Conservation (phyloP, 768 basidiomycete genomes). For the Panaeolus papilionaceus region DNA sequence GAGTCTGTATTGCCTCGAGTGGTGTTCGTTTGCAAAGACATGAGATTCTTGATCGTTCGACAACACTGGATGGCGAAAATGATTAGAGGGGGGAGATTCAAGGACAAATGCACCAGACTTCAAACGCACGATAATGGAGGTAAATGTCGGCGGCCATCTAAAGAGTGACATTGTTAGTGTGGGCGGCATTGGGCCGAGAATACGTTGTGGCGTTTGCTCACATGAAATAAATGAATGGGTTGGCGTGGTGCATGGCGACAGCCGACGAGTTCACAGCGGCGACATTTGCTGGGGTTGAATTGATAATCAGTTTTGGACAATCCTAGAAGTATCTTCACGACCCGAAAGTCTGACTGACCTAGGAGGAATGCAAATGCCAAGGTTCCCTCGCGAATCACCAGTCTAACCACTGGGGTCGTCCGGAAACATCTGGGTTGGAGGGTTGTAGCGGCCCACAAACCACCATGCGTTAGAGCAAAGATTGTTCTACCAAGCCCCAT, state of each 20-base stretch:
- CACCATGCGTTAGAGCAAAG: background rate
- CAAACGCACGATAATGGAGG: background rate
- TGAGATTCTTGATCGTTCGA: background rate
- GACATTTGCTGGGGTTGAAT: background rate
- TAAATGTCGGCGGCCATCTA: background rate
- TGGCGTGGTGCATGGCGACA: background rate
- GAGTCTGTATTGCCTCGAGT: background rate
- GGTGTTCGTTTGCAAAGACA: background rate
- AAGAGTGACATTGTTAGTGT: background rate
- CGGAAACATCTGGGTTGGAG: background rate
- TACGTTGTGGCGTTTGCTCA: background rate
- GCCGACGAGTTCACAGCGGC: background rate
- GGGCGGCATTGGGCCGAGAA: too few relatives aligned
- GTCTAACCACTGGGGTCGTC: background rate
- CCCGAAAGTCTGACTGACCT: background rate
- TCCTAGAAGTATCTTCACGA: too few relatives aligned
- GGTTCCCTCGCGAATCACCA: background rate
- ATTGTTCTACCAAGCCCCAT: background rate
- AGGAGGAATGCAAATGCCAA: background rate
- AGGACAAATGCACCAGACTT: too few relatives aligned
- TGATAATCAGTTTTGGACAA: background rate
- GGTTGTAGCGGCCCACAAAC: background rate
- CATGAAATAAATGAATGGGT: background rate
- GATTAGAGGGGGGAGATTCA: too few relatives aligned
- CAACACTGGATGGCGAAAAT: background rate